A percentile compares a stretch with the other conserved stretches of the same genome.
phyloP scores from a whole-genome alignment of 768 basidiomycete genomes.

The Lentinula boryana region DNA sequence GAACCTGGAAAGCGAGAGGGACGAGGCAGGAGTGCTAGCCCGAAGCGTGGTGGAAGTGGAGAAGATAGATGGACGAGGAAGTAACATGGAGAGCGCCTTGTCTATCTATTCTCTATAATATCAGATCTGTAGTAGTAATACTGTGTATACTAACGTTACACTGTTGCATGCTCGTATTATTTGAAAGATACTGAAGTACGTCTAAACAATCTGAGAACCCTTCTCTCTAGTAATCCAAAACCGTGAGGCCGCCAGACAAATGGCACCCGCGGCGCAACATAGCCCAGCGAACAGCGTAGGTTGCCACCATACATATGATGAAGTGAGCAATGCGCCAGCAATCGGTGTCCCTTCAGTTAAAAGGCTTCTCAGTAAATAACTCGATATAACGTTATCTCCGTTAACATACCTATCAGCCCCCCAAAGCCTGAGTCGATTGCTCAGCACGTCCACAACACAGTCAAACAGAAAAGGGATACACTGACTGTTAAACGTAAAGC shows the following conservation, averaged over 20 bases:
- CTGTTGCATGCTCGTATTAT: too few species aligned
- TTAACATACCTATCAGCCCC: conserved; percentile 2
- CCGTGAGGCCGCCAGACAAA: neutral
- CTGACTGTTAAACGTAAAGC: conserved; percentile 1
- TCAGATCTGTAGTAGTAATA: neutral
- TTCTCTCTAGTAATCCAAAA: conserved; percentile 4
- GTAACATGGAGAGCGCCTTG: conserved; percentile 14
- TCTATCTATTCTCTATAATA: neutral
- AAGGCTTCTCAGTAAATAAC: neutral
- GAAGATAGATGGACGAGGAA: conserved; percentile 78
- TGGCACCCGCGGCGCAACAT: neutral
- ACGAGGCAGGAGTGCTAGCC: conserved; percentile 60
- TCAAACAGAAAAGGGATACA: neutral
- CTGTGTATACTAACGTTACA: neutral
- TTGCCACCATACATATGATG: neutral
- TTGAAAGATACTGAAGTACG: neutral
- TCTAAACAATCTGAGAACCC: neutral
- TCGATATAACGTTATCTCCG: neutral
- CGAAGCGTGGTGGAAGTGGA: conserved; percentile 56
- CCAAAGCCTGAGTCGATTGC: neutral
- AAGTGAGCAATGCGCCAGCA: conserved; percentile 5
- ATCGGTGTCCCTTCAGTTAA: conserved; percentile 3
- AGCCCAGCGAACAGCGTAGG: conserved; percentile 3
- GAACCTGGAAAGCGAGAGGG: conserved; percentile 62
- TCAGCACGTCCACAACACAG: neutral